Evolutionary conservation across 2,329 filamentous ascomycete species (phyloP), one percentile per base, ranked within the genome.

Genomic region (Fusarium bactridioides): DNA sequence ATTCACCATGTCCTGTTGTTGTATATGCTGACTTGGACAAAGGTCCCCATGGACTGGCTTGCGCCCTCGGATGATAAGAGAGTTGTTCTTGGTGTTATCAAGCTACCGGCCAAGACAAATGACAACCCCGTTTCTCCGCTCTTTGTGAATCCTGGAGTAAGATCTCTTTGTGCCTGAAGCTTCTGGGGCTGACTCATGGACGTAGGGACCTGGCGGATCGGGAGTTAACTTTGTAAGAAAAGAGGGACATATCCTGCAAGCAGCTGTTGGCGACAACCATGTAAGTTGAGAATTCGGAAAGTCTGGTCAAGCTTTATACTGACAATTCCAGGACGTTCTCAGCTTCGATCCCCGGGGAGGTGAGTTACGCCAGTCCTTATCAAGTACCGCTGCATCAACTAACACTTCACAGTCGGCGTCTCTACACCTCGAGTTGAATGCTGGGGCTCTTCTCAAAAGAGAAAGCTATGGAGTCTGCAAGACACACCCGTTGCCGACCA

Each of bases 351-450:
- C 86, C 4, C 82, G 86, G 27, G 86, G 86, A 25, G 78, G 83
- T 80, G 64, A 72, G 79, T 73, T n/a, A 4, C 18, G 27, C 6
- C 8, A 41, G 7, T 13, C 21, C 8, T 25, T 37, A 21, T 29
- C 33, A 40, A 54, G 21, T 11, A 40, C 23, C 31, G 18, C 19
- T 16, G 7, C 10, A 25, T 5, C 21, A 47, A 66, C 55, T 37
- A 7, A 63, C 12, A 18, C 16, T 29, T 4, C 16, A 19, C 10
- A 79, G 82, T 89, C 29, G 86, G 86, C 8, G 81, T 83, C 12
- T 86, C 87, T 6, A 81, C 84, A 4, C 86, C 87, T 7, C 78
- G 85, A 25, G 79, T 87, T 19, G 85, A 88, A 55, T 89, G 87
- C 74, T 89, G 86, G 84, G 79, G 79, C 10, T 82, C 80, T 0